Base-by-base conservation (phyloP, 106 monocot genomes). In the Xerophyta viscosa region DNA sequence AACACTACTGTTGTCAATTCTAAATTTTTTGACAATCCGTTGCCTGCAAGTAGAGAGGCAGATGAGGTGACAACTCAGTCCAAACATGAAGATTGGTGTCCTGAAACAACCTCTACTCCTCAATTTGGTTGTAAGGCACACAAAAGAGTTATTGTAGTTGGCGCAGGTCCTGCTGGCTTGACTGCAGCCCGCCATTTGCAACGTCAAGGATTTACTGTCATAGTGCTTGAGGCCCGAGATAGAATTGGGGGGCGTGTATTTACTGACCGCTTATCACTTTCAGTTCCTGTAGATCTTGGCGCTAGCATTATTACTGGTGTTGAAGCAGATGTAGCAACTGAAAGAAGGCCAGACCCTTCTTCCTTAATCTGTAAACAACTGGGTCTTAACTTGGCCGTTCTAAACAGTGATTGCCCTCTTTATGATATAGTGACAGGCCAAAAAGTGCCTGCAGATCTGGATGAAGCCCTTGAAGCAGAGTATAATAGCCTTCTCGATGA, bases 241-340 rank as follows among this genome's bases (percentile, higher is more conserved):
- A 67, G 96, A 56, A 74, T 98, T 14, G 96, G 96, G n/a, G 96
- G 96, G 27, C 96, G 96, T 48, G 96, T 98, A 6, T 73, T 66
- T 59, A 98, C 96, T 43, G 96, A 98, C 41, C 70, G 71, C 14
- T 61, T 75, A 17, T 90, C 96, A 27, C 82, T 98, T 63, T 90
- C 96, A 46, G 96, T 98, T 60, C 96, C 96, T 59, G 96, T 98
- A 28, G 96, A 98, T 80, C 85, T 98, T 48, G 96, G 96, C 71
- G 96, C 96, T 24, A 90, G 96, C 63, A 98, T 98, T 31, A 98
- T 98, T n/a, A 98, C 96, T 57, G 96, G 96, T 57, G 79, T 98
- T 26, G 86, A 98, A 58, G 90, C 96, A 58, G 96, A 98, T 77
- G 49, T 98, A 71, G 84, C 76, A 49, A 82, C 96, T 60, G 96